Evolutionary conservation across 768 basidiomycete species (phyloP).

Genomic region (Tylopilus sp.): DNA sequence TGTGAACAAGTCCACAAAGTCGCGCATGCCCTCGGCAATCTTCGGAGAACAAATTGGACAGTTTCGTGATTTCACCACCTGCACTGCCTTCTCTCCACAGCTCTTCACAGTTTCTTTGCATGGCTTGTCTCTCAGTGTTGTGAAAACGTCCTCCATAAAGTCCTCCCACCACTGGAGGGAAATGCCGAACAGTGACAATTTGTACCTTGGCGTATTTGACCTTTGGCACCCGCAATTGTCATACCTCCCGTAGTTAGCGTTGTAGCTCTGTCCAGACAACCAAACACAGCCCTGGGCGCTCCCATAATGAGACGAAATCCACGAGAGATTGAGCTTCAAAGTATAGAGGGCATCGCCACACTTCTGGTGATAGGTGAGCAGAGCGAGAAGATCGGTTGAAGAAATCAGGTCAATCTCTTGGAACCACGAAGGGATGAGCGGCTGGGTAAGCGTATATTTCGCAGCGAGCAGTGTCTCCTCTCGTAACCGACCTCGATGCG

Average conservation of each 20-base stretch:
- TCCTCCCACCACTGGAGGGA: constrained; percentile 16
- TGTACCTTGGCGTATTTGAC: neutral
- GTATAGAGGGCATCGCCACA: neutral
- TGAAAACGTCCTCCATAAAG: neutral
- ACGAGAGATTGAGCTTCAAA: neutral
- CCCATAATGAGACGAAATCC: neutral
- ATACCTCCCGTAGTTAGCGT: too few relatives aligned
- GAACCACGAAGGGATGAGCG: neutral
- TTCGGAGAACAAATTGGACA: neutral
- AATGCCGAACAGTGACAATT: neutral
- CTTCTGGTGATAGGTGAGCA: neutral
- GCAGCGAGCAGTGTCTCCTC: neutral
- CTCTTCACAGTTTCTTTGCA: constrained; percentile 7
- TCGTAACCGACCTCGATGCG: neutral
- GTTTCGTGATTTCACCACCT: neutral
- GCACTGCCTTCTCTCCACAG: neutral
- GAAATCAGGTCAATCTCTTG: neutral
- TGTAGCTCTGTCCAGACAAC: neutral
- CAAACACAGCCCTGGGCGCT: neutral
- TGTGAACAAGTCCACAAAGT: neutral
- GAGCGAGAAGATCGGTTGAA: neutral
- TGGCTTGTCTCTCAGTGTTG: constrained; percentile 17
- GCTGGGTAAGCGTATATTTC: neutral
- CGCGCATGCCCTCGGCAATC: neutral
- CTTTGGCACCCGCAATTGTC: neutral